These are phyloP conservation scores for Laguncularia racemosa DNA, from an alignment of 345 rosid species.

Conservation along the genomic window DNA sequence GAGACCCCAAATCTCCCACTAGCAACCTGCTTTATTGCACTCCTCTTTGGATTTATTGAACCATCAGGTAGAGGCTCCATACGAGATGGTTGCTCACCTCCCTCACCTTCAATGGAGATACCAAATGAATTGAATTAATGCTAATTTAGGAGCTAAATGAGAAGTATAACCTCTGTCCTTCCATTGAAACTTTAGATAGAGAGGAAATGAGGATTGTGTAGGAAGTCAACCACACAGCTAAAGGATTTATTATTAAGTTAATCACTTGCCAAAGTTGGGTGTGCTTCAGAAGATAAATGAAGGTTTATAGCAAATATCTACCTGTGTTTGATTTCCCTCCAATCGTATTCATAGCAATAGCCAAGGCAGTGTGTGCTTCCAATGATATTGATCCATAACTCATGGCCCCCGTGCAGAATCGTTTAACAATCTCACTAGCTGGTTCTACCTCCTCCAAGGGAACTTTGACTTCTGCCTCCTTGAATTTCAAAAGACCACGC, in stretches of 20 bases:
- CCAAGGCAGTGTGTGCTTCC: constrained; percentile 88
- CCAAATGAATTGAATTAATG: background rate
- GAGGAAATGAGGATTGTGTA: too few species aligned
- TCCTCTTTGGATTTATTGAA: constrained; percentile 84
- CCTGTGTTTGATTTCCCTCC: constrained; percentile 99
- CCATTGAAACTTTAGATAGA: background rate
- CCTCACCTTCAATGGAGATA: constrained; percentile 66
- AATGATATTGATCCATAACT: constrained; percentile 97
- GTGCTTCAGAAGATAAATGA: background rate
- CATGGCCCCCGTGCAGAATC: constrained; percentile 99
- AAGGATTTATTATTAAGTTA: background rate
- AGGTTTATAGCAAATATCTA: constrained; percentile 13
- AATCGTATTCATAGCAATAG: constrained; percentile 86
- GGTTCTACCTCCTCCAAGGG: constrained; percentile 88
- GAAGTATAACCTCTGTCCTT: background rate
- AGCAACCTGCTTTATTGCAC: constrained; percentile 98
- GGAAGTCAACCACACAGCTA: background rate
- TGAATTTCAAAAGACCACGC: constrained; percentile 90
- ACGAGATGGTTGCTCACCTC: constrained; percentile 98
- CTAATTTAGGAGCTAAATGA: background rate
- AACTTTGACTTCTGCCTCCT: constrained; percentile 49
- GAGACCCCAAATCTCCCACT: constrained; percentile 99
- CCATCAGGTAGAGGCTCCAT: constrained; percentile 93
- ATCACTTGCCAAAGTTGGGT: background rate
- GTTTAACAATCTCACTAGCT: constrained; percentile 95